Evolutionary conservation across 805 yeast genomes (phyloP).

Genomic region (Metschnikowia matae): DNA sequence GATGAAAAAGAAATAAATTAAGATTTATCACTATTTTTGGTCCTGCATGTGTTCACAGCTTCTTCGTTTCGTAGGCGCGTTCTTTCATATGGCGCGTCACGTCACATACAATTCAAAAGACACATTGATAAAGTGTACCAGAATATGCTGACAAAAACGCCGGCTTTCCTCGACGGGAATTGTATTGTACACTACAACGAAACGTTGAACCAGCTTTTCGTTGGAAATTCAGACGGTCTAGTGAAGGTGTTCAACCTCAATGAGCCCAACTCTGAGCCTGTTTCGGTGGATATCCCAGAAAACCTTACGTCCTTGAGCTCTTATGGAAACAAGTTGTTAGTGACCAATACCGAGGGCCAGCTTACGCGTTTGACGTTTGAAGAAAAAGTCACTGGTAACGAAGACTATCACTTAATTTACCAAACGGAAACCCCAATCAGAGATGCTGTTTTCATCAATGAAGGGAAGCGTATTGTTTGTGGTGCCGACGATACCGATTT

Average conservation of each 20-base stretch:
- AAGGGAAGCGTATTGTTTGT: slow-evolving; percentile 52
- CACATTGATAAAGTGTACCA: not conserved
- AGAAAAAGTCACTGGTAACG: slow-evolving; percentile 15
- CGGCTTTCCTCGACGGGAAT: slow-evolving; percentile 42
- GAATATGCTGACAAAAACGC: slow-evolving; percentile 20
- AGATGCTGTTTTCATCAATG: slow-evolving; percentile 55
- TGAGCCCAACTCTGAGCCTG: slow-evolving; percentile 57
- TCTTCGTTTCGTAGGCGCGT: not conserved
- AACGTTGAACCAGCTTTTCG: slow-evolving; percentile 34
- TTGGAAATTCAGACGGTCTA: slow-evolving; percentile 53
- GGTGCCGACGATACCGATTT: slow-evolving; percentile 69
- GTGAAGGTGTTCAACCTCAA: slow-evolving; percentile 47
- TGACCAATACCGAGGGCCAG: slow-evolving; percentile 43
- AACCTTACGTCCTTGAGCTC: slow-evolving; percentile 41
- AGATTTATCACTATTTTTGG: not conserved
- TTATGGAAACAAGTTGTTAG: slow-evolving; percentile 20
- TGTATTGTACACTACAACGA: slow-evolving; percentile 27
- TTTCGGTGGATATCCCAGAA: slow-evolving; percentile 48
- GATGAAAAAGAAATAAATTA: too few species aligned
- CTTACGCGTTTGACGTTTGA: slow-evolving; percentile 18
- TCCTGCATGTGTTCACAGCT: slow-evolving; percentile 1
- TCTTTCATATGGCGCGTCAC: slow-evolving; percentile 1
- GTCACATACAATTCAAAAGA: not conserved
- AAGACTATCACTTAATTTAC: slow-evolving; percentile 38
- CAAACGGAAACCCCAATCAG: slow-evolving; percentile 47